Percentiles rank a stretch among this genome's conserved stretches.
Conservation (phyloP, 345 rosid species). For the Noccaea caerulescens region DNA sequence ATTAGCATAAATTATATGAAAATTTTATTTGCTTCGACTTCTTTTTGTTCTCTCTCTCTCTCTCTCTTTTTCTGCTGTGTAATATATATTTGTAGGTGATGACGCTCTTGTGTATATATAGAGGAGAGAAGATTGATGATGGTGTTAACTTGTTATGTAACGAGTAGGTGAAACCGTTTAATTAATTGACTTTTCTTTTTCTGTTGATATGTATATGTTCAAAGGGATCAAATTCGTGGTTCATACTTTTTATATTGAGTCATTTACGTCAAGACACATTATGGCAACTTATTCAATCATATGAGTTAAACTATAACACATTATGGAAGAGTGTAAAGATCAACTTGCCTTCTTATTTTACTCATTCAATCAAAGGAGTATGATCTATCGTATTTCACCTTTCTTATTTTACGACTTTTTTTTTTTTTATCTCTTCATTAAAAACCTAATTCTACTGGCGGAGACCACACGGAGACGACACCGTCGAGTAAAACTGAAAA, state of each 20-base stretch:
- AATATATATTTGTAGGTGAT: slow-evolving; percentile 3
- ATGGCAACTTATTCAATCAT: too few relatives aligned
- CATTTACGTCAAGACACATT: too few relatives aligned
- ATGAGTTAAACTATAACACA: too few relatives aligned
- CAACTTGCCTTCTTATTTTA: too few relatives aligned
- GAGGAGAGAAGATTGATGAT: not conserved
- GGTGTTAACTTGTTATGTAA: not conserved
- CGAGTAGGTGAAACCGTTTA: not conserved
- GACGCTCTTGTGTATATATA: slow-evolving; percentile 15
- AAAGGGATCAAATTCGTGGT: not conserved
- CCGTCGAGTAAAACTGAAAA: too few relatives aligned
- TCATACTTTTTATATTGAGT: not conserved
- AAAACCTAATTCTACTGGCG: too few relatives aligned
- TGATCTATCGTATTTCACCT: too few relatives aligned
- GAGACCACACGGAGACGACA: too few relatives aligned
- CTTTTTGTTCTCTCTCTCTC: slow-evolving; percentile 4
- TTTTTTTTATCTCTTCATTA: too few relatives aligned
- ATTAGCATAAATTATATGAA: not conserved
- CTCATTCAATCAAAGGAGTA: too few relatives aligned
- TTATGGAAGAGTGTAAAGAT: too few relatives aligned
- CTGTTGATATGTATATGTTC: not conserved
- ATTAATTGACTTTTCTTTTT: not conserved
- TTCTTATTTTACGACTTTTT: too few relatives aligned
- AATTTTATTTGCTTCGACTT: not conserved
- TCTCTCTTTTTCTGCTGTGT: not conserved